Evolutionary conservation across 129 eudicot species (phyloP).

Genomic region (Chrysanthemum lavandulifolium): DNA sequence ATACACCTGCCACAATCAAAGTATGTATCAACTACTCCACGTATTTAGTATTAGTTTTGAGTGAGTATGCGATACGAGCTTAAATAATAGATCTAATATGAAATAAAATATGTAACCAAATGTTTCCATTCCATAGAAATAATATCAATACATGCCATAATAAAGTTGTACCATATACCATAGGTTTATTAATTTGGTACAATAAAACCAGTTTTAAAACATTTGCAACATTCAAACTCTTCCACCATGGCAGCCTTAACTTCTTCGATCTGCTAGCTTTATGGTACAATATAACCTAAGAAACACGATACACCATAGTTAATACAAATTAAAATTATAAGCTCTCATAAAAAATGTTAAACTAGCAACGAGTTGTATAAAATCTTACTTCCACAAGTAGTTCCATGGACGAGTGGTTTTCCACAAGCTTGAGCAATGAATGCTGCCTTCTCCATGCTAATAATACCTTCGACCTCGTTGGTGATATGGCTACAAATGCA

Average conservation of each 20-base stretch:
- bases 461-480: conserved; percentile 39
- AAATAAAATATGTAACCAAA: not conserved
- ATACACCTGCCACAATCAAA: no score
- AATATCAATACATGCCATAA: not conserved
- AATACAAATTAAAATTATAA: not conserved
- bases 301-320: not conserved
- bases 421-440: conserved; percentile 64
- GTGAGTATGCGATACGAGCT: no score
- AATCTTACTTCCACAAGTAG: conserved; percentile 65
- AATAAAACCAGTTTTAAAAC: conserved; percentile 10
- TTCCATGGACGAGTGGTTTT: conserved; percentile 48
- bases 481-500: conserved; percentile 55
- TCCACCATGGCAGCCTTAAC: not conserved
- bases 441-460: conserved; percentile 63
- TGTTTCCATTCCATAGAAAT: not conserved
- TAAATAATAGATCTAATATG: no score
- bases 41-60: no score
- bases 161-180: conserved; percentile 1
- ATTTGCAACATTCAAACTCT: conserved; percentile 17
- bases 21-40: no score
- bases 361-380: not conserved
- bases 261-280: conserved; percentile 9
- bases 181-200: conserved; percentile 22
- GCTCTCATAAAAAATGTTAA: not conserved
- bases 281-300: conserved; percentile 32